A percentile compares a stretch with the other conserved stretches of the same genome.
Conservation (phyloP, 2,329 filamentous ascomycete species). For the Penicillium paneum region DNA sequence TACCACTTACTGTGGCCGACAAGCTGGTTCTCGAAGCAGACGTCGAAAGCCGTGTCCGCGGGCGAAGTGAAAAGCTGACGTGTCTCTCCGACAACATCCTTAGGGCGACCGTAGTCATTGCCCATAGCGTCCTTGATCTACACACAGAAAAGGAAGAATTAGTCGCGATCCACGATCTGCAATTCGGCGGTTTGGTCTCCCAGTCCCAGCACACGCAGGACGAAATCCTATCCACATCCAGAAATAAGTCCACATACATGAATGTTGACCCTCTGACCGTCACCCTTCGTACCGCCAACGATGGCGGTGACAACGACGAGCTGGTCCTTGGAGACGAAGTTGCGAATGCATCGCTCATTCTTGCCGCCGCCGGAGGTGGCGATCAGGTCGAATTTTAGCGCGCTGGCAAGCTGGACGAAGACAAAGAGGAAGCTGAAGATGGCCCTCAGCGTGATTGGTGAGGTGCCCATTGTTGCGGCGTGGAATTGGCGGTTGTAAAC, state of each 20-base stretch:
- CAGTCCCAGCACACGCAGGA: neutral
- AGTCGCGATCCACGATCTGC: constrained; percentile 2
- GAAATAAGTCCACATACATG: constrained; percentile 57
- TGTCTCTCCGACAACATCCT: constrained; percentile 87
- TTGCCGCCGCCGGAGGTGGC: constrained; percentile 62
- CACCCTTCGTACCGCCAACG: constrained; percentile 77
- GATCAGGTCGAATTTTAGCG: constrained; percentile 90
- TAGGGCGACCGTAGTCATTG: constrained; percentile 91
- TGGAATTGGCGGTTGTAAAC: constrained; percentile 27
- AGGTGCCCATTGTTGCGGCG: constrained; percentile 31
- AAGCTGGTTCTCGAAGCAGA: constrained; percentile 89
- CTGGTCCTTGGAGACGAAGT: constrained; percentile 89
- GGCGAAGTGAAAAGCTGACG: constrained; percentile 92
- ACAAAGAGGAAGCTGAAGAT: constrained; percentile 34
- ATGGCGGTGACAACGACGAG: constrained; percentile 93
- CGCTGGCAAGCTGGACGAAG: constrained; percentile 47
- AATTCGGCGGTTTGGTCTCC: neutral
- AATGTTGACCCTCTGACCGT: constrained; percentile 92
- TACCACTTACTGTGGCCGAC: constrained; percentile 59
- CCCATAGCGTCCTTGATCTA: constrained; percentile 93
- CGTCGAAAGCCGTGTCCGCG: constrained; percentile 87
- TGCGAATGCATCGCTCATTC: constrained; percentile 87
- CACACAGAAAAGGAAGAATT: constrained; percentile 6
- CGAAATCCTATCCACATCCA: neutral
- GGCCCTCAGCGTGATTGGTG: constrained; percentile 31